Evolutionary conservation across 2,329 filamentous ascomycete species (phyloP), one percentile per base, ranked within the genome.

Genomic region (Fusarium citri): DNA sequence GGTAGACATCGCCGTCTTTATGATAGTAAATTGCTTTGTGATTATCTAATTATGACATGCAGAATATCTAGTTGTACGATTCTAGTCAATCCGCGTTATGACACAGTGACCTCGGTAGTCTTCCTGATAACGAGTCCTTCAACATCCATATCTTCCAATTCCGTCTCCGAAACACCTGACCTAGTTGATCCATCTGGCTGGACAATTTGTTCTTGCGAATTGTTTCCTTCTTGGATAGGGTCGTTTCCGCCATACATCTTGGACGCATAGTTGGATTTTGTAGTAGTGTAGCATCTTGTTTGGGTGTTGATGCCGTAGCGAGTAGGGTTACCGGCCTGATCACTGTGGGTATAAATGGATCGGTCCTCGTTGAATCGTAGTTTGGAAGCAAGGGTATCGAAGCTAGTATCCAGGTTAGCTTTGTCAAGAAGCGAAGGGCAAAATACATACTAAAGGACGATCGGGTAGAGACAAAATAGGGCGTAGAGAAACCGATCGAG

Each of bases 401-500:
- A 77, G 18, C 78, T 76, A 6, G 3, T 5, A 15, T 9, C 11
- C 0, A 3, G 10, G 6, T 50, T 46, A 59, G 40, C 14, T 34
- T 23, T 8, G 2, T 12, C 31, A 3, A 4, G 3, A 30, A 30
- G 28, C 5, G 12, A 30, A 7, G 12, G 28, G 28, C 12, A 30
- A 2, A 30, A 30, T 14, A 30, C 12, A 30, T 30, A 30, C 80
- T 78, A 80, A 59, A 83, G 73, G 25, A 83, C 76, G 2, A 81
- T 73, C 0, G 81, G 81, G 23, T 82, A 83, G 2, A 82, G 46
- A 50, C 81, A 83, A 59, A 82, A 80, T 1, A 83, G 49, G 1
- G 80, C 79, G 20, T 82, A 82, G 5, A 78, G 77, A 45, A 83
- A 83, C 1, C 81, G 77, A 41, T 83, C 81, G 3, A 83, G 55